Conservation (phyloP, 176 grass and related monocot species). For the Otatea glauca region DNA sequence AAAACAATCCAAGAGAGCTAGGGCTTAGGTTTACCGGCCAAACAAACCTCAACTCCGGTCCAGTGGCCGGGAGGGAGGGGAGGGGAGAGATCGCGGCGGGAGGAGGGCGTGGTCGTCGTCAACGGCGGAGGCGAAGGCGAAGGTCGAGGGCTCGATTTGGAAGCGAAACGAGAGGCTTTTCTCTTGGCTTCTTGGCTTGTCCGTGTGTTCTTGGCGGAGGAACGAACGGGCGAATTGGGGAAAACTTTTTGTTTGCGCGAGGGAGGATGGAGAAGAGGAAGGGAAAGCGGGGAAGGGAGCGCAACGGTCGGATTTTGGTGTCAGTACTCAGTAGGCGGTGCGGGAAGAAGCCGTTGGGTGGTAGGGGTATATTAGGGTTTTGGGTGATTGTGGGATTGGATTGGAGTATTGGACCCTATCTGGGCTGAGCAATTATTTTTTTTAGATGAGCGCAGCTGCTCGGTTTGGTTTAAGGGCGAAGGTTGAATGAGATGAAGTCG, state of each 20-base stretch:
- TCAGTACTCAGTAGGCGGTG: background rate
- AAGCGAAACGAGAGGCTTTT: background rate
- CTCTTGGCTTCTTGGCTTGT: background rate
- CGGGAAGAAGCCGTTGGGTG: background rate
- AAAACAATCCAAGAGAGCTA: background rate
- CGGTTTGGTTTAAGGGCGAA: too few relatives aligned
- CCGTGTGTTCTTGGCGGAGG: background rate
- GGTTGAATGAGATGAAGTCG: too few relatives aligned
- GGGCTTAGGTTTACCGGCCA: background rate
- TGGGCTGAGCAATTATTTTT: background rate
- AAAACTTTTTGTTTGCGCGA: background rate
- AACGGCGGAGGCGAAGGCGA: background rate
- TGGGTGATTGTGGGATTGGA: too few relatives aligned
- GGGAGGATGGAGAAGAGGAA: background rate
- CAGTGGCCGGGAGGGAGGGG: background rate
- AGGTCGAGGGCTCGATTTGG: conserved; percentile 13
- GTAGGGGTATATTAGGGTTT: background rate
- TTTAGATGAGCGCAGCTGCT: too few relatives aligned
- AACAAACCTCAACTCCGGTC: background rate
- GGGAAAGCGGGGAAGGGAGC: background rate
- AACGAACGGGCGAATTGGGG: background rate
- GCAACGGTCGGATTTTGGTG: conserved; percentile 57
- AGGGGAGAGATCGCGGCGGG: background rate
- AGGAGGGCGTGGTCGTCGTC: background rate
- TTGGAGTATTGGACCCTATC: background rate